Evolutionary conservation across 2,329 filamentous ascomycete species (phyloP).

Genomic region (Nannizzia gypsea): DNA sequence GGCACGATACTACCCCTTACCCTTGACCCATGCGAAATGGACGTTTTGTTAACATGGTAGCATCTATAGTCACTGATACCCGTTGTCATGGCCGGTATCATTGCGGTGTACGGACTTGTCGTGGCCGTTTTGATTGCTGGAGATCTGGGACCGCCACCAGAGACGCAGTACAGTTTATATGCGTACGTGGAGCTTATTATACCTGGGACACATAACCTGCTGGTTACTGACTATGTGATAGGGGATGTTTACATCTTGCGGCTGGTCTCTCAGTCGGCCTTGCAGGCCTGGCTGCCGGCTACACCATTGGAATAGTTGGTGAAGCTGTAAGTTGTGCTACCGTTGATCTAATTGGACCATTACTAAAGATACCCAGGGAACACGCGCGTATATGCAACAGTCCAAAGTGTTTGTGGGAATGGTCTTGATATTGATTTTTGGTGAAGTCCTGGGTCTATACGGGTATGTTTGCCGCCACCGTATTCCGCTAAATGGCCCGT

Average conservation of each 20-base stretch:
- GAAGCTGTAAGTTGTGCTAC: conserved; percentile 53
- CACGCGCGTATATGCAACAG: conserved; percentile 92
- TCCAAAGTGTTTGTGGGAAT: conserved; percentile 95
- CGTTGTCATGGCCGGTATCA: conserved; percentile 91
- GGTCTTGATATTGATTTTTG: conserved; percentile 97
- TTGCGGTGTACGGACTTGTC: conserved; percentile 94
- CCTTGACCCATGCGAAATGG: not conserved
- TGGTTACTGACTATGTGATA: conserved; percentile 26
- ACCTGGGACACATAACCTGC: not conserved
- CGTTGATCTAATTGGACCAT: not conserved
- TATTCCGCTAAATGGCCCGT: conserved; percentile 10
- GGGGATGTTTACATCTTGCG: conserved; percentile 85
- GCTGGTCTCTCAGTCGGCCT: conserved; percentile 85
- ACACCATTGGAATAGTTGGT: conserved; percentile 90
- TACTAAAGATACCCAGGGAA: conserved; percentile 43
- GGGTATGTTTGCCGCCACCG: conserved; percentile 65
- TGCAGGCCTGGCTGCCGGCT: conserved; percentile 85
- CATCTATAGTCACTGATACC: conserved; percentile 36
- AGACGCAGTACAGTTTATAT: conserved; percentile 68
- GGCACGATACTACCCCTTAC: conserved; percentile 29
- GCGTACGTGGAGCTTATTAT: conserved; percentile 44
- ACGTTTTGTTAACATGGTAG: conserved; percentile 14
- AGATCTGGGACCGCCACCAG: conserved; percentile 63
- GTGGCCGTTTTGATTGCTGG: conserved; percentile 91
- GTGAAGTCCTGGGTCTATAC: conserved; percentile 91